Percentiles rank a stretch among this genome's conserved stretches.
phyloP scores from a whole-genome alignment of 768 basidiomycete genomes.

The Mycena indigotica region DNA sequence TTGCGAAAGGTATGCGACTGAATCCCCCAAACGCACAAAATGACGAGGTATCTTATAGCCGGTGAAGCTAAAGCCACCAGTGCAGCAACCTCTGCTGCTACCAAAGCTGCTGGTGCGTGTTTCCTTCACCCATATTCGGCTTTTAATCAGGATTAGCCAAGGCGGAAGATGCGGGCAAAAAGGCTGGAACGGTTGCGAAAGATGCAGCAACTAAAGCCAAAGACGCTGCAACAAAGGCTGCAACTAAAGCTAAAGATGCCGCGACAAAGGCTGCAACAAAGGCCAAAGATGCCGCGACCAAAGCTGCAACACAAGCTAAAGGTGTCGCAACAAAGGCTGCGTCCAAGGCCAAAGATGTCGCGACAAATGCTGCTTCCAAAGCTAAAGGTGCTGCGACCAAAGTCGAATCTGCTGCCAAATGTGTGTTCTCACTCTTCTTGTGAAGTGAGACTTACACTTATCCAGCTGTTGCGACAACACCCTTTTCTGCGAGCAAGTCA shows the following conservation, averaged over 20 bases:
- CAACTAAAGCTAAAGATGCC: background rate
- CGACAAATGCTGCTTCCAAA: background rate
- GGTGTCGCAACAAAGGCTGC: background rate
- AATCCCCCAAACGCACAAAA: background rate
- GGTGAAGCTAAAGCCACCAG: background rate
- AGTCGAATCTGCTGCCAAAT: background rate
- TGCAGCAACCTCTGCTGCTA: slow-evolving; percentile 1
- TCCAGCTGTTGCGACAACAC: slow-evolving; percentile 1
- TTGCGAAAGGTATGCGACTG: background rate
- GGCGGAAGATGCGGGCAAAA: background rate
- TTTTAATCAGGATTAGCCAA: no score
- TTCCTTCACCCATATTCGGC: no score
- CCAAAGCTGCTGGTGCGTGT: background rate
- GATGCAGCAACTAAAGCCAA: slow-evolving; percentile 4
- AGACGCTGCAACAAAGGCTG: slow-evolving; percentile 10
- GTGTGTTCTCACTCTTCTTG: background rate
- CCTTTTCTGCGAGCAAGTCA: background rate
- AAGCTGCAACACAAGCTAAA: slow-evolving; percentile 2
- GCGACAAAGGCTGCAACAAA: background rate
- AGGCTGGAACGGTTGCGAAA: background rate
- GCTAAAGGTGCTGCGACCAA: slow-evolving; percentile 13
- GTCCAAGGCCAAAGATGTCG: background rate
- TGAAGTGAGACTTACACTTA: background rate
- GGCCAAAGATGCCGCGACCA: slow-evolving; percentile 1
- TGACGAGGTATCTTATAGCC: background rate